Evolutionary conservation across 2,329 filamentous ascomycete species (phyloP), one percentile per base, ranked within the genome.

Genomic region (Gliomastix tumulicola): DNA sequence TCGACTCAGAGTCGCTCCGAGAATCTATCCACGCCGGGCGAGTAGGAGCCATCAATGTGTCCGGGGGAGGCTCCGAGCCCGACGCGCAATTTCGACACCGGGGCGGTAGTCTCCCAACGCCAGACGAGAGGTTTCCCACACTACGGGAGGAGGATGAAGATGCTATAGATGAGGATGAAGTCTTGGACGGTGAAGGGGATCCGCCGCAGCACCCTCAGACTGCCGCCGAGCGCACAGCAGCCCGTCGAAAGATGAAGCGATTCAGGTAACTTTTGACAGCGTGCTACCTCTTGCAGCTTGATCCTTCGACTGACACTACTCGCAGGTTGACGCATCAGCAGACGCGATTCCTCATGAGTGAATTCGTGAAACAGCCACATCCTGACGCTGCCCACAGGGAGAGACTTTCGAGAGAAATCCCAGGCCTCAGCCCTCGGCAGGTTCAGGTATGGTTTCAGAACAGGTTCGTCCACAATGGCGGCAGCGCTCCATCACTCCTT

Each of bases 391-490:
- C 86, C 32, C 88, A 95, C 58, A 75, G 89, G 44, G 89, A 95
- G 56, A 75, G 88, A 32, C 69, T 97, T 25, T 90, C 89, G 5
- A 72, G 84, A 44, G 88, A 96, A 56, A 96, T 97, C 32, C 89
- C 90, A 21, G 90, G 89, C 1, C 65, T 97, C 34, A 95, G 86
- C 50, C 87, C 89, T 25, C 79, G 89, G 42, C 89, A 97, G 57
- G 90, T 97, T 18, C 89, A 97, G 60, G 89, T 97, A 34, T 97
- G 89, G 90, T 97, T 97, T 62, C 89, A 97, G 62, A 97, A 97
- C 62, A 79, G 89, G 89, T 95, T 74, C 49, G 72, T 53, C 28
- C 30, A 30, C 13, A 21, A 17, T n/a, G n/a, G n/a, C n/a, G n/a
- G n/a, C n/a, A n/a, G n/a, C n/a, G n/a, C n/a, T n/a, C n/a, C n/a